Evolutionary conservation across 371 early-diverging fungal genomes (phyloP), one percentile per base, ranked within the genome.

Genomic region (Actinomortierella ambigua): DNA sequence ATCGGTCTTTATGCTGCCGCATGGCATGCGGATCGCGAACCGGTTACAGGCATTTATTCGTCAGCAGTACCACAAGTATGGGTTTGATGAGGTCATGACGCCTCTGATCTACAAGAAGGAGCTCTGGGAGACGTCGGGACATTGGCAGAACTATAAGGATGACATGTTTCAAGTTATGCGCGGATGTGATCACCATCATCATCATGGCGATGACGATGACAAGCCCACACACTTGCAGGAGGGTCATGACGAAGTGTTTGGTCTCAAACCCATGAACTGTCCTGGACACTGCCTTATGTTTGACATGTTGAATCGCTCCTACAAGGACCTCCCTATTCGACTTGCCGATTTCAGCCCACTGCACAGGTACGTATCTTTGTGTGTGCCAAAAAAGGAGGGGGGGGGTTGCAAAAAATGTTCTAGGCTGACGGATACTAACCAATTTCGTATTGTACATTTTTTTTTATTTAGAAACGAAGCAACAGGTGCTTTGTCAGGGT

Each of bases 221-320:
- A 71, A 79, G 26, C 52, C 44, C 3, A 47, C 44, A 18, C 71
- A 57, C 24, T 75, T 22, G 51, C 44, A 8, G 59, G 41, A 67
- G 54, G 78, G 78, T 9, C 82, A 82, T 39, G 86, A 92, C 47
- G 88, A 83, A 43, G 70, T 86, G 2, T 88, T 86, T 67, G 98
- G 94, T 5, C 80, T 98, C 41, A 98, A 98, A 68, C 98, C 99
- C 11, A 98, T 98, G 99, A 98, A 98, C 73, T 98, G 99, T 60
- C 99, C 99, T 34, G 97, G 96, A 8, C 99, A 98, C 67, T 98
- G 98, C 77, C 65, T 98, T 55, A 85, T 98, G 53, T 98, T 95
- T 77, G 89, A 87, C 59, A 88, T 88, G 76, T 82, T 87, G 5
- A 88, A 86, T 15, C 85, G 91, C 20, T 95, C 96, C 0, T 98